Conservation (phyloP, 495 filamentous ascomycete species). For the Annulohypoxylon maeteangense region DNA sequence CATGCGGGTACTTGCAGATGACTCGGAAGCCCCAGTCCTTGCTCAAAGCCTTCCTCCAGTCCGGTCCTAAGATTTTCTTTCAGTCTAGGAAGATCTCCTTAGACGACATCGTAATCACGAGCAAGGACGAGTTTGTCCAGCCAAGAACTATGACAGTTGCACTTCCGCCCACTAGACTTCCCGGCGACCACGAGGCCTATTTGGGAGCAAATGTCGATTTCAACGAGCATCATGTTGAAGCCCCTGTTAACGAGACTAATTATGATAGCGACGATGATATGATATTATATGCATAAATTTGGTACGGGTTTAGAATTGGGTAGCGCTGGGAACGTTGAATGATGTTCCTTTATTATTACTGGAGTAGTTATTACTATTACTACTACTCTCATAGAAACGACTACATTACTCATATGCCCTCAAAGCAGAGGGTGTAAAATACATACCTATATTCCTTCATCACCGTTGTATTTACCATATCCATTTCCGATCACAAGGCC, state of each 20-base stretch:
- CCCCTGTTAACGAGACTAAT: background rate
- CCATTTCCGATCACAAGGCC: background rate
- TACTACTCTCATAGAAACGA: no score
- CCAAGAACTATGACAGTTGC: slow-evolving; percentile 1
- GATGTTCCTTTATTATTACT: background rate
- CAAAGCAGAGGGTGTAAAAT: no score
- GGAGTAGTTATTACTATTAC: no score
- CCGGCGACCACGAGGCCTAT: slow-evolving; percentile 1
- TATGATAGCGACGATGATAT: background rate
- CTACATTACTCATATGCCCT: no score
- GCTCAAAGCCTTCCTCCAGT: background rate
- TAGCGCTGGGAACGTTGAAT: background rate
- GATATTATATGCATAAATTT: slow-evolving; percentile 1
- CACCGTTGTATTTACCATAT: no score
- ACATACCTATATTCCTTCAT: no score
- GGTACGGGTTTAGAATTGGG: background rate
- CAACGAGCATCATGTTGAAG: background rate
- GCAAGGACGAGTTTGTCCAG: background rate
- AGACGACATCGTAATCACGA: slow-evolving; percentile 2
- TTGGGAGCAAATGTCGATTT: background rate
- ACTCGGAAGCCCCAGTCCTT: slow-evolving; percentile 1
- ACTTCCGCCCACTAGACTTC: background rate
- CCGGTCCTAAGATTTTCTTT: background rate
- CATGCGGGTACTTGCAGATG: slow-evolving; percentile 5
- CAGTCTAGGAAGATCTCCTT: background rate